Evolutionary conservation across 305 asterid genomes (phyloP).

Genomic region (Fraxinus sp.): DNA sequence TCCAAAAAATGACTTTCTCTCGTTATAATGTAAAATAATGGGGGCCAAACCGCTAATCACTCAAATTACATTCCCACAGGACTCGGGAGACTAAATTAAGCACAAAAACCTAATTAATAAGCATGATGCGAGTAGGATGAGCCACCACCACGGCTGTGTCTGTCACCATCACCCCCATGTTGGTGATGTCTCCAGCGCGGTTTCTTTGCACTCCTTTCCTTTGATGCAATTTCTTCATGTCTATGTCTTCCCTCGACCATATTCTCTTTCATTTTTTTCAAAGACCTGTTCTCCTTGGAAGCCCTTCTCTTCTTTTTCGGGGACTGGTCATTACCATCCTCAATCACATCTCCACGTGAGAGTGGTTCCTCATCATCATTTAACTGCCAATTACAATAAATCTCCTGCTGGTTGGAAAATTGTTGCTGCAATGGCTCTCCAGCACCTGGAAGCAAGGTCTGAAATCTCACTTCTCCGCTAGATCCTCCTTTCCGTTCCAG

Average conservation of each 20-base stretch:
- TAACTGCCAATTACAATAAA: conserved; percentile 67
- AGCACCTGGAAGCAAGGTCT: conserved; percentile 54
- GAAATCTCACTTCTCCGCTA: conserved; percentile 42
- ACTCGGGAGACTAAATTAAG: neutral
- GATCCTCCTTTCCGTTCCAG: conserved; percentile 85
- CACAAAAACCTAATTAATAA: neutral
- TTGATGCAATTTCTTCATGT: conserved; percentile 36
- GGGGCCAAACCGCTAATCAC: neutral
- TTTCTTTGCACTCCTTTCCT: conserved; percentile 34
- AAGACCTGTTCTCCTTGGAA: conserved; percentile 33
- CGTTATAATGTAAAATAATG: too few species aligned
- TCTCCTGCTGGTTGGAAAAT: conserved; percentile 45
- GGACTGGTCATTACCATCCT: conserved; percentile 29
- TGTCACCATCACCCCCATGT: conserved; percentile 25
- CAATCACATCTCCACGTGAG: conserved; percentile 49
- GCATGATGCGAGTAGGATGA: conserved; percentile 7
- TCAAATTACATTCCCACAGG: neutral
- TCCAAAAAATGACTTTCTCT: too few species aligned
- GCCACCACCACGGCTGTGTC: conserved; percentile 16
- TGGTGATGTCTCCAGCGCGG: conserved; percentile 29
- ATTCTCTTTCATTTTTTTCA: conserved; percentile 38
- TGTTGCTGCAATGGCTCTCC: conserved; percentile 48
- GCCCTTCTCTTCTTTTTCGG: conserved; percentile 60
- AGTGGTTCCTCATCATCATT: conserved; percentile 66
- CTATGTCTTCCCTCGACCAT: conserved; percentile 21